Evolutionary conservation across 306 rosid species (phyloP).

Genomic region (Gynostemma pentaphyllum): DNA sequence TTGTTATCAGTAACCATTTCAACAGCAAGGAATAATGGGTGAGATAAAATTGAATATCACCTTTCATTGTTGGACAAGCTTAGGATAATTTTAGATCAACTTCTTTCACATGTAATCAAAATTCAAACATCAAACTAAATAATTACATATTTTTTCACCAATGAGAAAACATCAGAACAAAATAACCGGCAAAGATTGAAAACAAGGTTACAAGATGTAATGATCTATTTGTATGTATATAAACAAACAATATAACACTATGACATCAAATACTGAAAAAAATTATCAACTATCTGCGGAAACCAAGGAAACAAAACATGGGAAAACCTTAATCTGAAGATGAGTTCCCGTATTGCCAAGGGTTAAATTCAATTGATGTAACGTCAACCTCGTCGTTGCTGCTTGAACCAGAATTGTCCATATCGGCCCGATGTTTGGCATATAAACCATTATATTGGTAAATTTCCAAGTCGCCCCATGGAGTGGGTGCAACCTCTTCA

Average conservation of each 20-base stretch:
- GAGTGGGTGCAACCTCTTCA: conserved; percentile 65
- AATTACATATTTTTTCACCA: neutral
- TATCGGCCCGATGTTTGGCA: conserved; percentile 39
- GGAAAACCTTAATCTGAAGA: conserved; percentile 23
- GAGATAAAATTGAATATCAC: neutral
- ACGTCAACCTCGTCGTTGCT: conserved; percentile 26
- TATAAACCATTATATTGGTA: conserved; percentile 69
- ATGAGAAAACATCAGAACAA: neutral
- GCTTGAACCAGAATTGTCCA: conserved; percentile 28
- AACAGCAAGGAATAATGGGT: neutral
- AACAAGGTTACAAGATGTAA: conserved; percentile 10
- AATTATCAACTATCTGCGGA: conserved; percentile 18
- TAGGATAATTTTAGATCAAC: neutral
- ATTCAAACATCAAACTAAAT: neutral
- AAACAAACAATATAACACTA: conserved; percentile 20
- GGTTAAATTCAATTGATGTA: conserved; percentile 55
- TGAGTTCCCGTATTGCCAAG: conserved; percentile 67
- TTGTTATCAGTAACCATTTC: neutral
- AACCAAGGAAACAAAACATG: conserved; percentile 11
- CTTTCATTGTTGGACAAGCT: neutral
- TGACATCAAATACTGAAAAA: conserved; percentile 14
- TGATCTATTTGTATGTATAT: conserved; percentile 20
- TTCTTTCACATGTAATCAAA: neutral
- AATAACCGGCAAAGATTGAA: conserved; percentile 1
- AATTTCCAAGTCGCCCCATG: conserved; percentile 93